These are phyloP conservation scores for Dioscorea alata DNA, from an alignment of 106 monocot species.

Conservation along the genomic window DNA sequence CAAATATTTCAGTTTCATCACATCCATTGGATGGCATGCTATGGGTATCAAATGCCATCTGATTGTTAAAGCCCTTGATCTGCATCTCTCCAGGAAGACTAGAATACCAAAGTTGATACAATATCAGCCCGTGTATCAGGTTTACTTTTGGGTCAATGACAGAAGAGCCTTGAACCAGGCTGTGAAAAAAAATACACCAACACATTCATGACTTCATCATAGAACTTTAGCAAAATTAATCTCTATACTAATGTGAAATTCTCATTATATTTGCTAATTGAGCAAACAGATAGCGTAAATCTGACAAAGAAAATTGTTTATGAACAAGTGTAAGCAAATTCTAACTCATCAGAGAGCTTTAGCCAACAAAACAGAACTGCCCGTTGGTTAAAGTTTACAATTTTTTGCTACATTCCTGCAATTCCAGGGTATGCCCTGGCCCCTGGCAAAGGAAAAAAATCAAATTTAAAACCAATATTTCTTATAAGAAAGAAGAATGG, in stretches of 20 bases:
- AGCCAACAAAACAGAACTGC: background rate
- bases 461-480: too few species aligned
- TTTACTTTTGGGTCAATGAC: constrained; percentile 41
- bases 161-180: constrained; percentile 43
- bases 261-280: background rate
- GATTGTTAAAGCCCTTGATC: constrained; percentile 32
- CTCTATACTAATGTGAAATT: background rate
- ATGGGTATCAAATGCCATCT: constrained; percentile 4
- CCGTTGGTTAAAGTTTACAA: background rate
- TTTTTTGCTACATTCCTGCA: too few species aligned
- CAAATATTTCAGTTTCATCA: constrained; percentile 18
- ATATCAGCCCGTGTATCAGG: constrained; percentile 59
- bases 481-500: too few species aligned
- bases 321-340: background rate
- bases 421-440: too few species aligned
- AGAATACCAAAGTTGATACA: constrained; percentile 69
- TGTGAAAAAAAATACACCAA: constrained; percentile 16
- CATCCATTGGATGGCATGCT: constrained; percentile 8
- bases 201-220: background rate
- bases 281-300: background rate
- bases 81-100: constrained; percentile 51
- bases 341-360: background rate
- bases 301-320: background rate
- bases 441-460: too few species aligned
- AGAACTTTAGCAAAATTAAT: background rate